These are phyloP conservation scores for Rhypophila decipiens DNA, from an alignment of 495 filamentous ascomycete species.

Conservation along the genomic window DNA sequence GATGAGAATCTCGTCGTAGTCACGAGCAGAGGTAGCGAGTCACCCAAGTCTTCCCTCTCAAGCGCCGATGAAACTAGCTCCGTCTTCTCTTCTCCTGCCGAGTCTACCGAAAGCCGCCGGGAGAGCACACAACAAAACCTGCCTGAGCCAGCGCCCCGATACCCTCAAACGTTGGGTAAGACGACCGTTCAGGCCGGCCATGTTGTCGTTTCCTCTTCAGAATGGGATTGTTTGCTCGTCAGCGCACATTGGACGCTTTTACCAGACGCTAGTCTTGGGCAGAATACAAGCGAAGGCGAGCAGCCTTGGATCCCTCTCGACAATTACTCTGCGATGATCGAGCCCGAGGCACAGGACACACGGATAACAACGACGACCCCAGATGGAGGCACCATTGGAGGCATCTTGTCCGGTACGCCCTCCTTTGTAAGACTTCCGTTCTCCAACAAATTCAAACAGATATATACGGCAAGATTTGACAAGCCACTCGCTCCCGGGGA, in stretches of 20 bases:
- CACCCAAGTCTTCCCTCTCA: background rate
- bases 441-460: background rate
- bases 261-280: too few relatives aligned
- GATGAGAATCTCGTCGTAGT: constrained; percentile 1
- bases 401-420: background rate
- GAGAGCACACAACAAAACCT: too few relatives aligned
- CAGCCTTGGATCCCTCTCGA: background rate
- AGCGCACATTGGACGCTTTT: too few relatives aligned
- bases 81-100: too few relatives aligned
- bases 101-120: too few relatives aligned
- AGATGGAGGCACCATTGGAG: background rate
- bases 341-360: constrained; percentile 1
- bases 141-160: too few relatives aligned
- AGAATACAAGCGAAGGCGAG: too few relatives aligned
- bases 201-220: too few relatives aligned
- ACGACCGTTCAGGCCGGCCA: too few relatives aligned
- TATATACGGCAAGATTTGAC: background rate
- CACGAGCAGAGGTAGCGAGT: constrained; percentile 3
- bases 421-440: background rate
- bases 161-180: too few relatives aligned
- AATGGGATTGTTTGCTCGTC: too few relatives aligned
- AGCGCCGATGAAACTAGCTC: too few relatives aligned
- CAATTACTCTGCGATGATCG: background rate
- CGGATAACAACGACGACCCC: background rate
- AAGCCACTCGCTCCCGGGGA: constrained; percentile 5